Evolutionary conservation across 1,284 basidiomycete species (phyloP).

Genomic region (Tausonia pullulans): DNA sequence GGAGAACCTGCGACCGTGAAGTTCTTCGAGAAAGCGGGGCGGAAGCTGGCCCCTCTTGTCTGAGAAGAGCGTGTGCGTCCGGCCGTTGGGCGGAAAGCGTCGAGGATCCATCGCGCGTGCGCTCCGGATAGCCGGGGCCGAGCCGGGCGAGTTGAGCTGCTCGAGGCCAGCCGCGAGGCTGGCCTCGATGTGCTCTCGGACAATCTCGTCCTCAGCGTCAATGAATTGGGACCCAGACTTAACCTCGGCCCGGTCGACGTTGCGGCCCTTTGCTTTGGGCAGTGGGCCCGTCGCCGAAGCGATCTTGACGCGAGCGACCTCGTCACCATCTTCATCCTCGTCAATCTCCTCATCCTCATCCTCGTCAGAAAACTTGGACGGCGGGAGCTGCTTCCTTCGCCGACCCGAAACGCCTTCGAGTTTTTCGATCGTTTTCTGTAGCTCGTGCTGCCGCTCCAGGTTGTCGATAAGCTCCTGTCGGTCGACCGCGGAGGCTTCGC

Average conservation of each 20-base stretch:
- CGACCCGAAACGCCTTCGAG: slow-evolving; percentile 53
- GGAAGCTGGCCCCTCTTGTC: slow-evolving; percentile 19
- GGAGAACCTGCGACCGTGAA: slow-evolving; percentile 21
- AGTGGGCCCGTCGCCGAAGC: slow-evolving; percentile 6
- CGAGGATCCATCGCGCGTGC: slow-evolving; percentile 4
- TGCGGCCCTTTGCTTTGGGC: slow-evolving; percentile 9
- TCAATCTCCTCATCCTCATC: slow-evolving; percentile 34
- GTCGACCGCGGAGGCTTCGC: slow-evolving; percentile 44
- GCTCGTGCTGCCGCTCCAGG: slow-evolving; percentile 69
- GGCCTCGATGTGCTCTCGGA: slow-evolving; percentile 70
- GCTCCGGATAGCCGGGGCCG: slow-evolving; percentile 20
- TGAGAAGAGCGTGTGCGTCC: slow-evolving; percentile 11
- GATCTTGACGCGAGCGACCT: slow-evolving; percentile 34
- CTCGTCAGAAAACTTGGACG: background rate
- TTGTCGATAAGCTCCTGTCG: slow-evolving; percentile 68
- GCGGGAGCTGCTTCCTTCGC: too few species aligned
- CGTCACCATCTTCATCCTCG: slow-evolving; percentile 37
- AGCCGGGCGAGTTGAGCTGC: background rate
- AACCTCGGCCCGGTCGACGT: slow-evolving; percentile 21
- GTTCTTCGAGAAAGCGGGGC: slow-evolving; percentile 32
- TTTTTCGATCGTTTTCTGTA: slow-evolving; percentile 72
- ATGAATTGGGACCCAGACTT: slow-evolving; percentile 65
- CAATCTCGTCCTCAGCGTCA: slow-evolving; percentile 80
- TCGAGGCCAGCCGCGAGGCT: slow-evolving; percentile 63
- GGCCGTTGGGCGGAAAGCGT: background rate